Evolutionary conservation across 2,329 filamentous ascomycete species (phyloP), one percentile per base, ranked within the genome.

Genomic region (Celoporthe dispersa): DNA sequence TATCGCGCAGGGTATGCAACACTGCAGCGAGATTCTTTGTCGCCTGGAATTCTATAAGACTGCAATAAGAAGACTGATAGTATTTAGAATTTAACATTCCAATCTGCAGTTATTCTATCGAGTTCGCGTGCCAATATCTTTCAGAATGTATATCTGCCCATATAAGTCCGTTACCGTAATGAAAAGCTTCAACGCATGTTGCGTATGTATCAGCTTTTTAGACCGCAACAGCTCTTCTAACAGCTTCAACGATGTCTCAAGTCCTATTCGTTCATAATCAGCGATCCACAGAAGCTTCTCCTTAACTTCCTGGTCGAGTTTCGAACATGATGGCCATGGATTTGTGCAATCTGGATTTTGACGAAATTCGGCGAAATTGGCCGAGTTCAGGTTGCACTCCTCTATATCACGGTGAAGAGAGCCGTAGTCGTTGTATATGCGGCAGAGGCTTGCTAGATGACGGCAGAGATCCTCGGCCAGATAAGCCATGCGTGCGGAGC

Each of bases 351-450:
- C 12, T n/a, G 44, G 19, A 2, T n/a, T n/a, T 5, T n/a, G 44
- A 51, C n/a, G 44, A 9, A 51, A 51, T 60, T 79, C 77, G 4
- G 76, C 63, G 65, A 80, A 80, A n/a, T 80, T 74, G 8, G 79
- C 66, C 8, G 75, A 77, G 68, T 80, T 80, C 8, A 81, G 63
- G 19, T 78, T 79, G 0, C 68, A 55, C 67, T 82, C 80, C 1
- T 73, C 74, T 2, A 39, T 31, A 66, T 80, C 78, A 1, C 78
- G 75, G 4, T 60, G 57, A 1, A 76, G 33, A 3, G 77, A 80
- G 1, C 79, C 79, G 28, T 75, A 76, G 71, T 81, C 79, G 41
- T 81, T 80, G 69, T 81, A 80, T 70, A 76, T 75, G 48, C 74
- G 75, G 66, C 74, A 79, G 73, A 78, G 72, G 35, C 73, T 75